Evolutionary conservation across 495 filamentous ascomycete genomes (phyloP), one percentile per base, ranked within the genome.

Genomic region (Penicillium arizonense): DNA sequence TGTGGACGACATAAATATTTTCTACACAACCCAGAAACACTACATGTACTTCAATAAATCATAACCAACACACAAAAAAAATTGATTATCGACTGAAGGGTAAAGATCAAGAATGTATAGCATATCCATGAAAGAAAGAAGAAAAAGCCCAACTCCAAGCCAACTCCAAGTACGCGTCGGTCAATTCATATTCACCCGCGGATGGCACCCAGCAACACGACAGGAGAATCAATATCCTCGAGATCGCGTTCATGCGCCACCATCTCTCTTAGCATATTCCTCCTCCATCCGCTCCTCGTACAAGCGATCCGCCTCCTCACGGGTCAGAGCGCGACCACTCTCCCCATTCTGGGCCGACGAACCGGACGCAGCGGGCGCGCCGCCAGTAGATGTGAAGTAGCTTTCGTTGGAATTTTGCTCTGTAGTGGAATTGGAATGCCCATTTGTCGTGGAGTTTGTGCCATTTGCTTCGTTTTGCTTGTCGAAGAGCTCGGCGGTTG

Each of bases 271-370:
- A n/a, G 87, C 85, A 64, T 90, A 89, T 67, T 90, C 86, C 36
- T 89, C 87, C 73, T 87, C 84, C 55, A 88, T 89, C n/a, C 78
- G 71, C 71, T 88, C 85, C 62, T 87, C 82, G 45, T 88, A 90
- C 13, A 79, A 50, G 21, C 73, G 73, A 52, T 87, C 84, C 2
- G 81, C 84, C 60, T 83, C 82, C 48, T 80, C 77, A 55, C 67
- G 69, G 40, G 63, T 77, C 60, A 77, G 38, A 7, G 62, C 44
- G n/a, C 56, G 61, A 23, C 68, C 57, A 18, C 60, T 43, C 7
- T 58, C 57, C 10, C 56, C 18, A 39, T 52, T 52, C 36, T 53
- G 55, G 21, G 45, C 21, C 2, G 48, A 40, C n/a, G 50, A 62
- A 6, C 53, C 52, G 10, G 58, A 59, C 18, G 63, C 49, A 14